Base-by-base conservation (phyloP, 805 yeast genomes). In the Metschnikowia gelsemii region DNA sequence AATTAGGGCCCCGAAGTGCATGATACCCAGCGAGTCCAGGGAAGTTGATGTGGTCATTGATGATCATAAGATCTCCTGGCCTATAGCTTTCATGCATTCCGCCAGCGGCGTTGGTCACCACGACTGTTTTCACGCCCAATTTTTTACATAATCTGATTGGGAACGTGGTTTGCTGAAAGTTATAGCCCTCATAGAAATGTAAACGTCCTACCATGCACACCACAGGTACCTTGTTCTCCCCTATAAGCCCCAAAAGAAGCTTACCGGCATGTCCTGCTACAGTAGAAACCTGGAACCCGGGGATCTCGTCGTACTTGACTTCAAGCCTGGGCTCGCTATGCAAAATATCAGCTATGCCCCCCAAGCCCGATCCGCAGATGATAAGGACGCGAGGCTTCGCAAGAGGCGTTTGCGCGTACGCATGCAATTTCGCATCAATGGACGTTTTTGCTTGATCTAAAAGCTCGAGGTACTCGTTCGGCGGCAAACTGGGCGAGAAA, bases 91-190 rank as follows among this genome's bases (percentile, higher is more conserved):
- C 64, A 55, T 88, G 84, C 33, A 85, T 62, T 1, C 96, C 97
- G 33, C 98, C 99, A 2, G 96, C 95, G 1, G 99, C 99, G 63
- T 91, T 91, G n/a, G 98, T 91, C 8, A 84, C 95, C 18, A 91
- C 69, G 31, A 91, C 69, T 3, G 73, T 70, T 32, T 71, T 62
- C 21, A 82, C 79, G 0, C 84, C 87, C 54, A 90, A 64, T 29
- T 68, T 59, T 37, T 79, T 72, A 40, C 95, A 79, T 18, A 85
- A 82, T 43, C 99, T 75, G 13, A 91, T 72, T 0, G 97, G 96
- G 60, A 88, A 85, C 0, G 88, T 87, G 1, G 96, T 83, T 40
- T 84, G 86, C 45, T 76, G 78, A 50, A 89, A 78, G n/a, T 78
- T 72, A 63, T 88, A 84, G 1, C 99, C 99, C 63, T 91, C 99